Percentiles rank a stretch among this genome's conserved stretches.
Evolutionary conservation across 805 yeast genomes (phyloP).

Genomic region (Saitoella complicata): DNA sequence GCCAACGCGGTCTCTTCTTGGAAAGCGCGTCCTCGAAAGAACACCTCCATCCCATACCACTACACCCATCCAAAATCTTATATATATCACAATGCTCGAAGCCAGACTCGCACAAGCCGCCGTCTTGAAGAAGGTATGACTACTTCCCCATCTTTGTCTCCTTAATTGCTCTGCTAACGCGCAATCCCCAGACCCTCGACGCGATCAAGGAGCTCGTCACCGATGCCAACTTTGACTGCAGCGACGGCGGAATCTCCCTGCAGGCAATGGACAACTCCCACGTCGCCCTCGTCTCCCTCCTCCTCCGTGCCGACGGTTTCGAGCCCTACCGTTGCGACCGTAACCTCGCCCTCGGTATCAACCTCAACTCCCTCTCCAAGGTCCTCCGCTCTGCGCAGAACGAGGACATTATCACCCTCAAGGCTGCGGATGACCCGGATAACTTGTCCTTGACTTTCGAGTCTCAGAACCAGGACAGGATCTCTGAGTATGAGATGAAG

Average conservation of each 20-base stretch:
- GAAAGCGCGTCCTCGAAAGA: no score
- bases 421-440: constrained; percentile 82
- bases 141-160: constrained; percentile 8
- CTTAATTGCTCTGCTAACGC: constrained; percentile 1
- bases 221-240: constrained; percentile 90
- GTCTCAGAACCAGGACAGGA: constrained; percentile 78
- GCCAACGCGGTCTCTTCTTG: no score
- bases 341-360: constrained; percentile 80
- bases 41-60: no score
- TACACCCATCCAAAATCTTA: no score
- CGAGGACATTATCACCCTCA: constrained; percentile 70
- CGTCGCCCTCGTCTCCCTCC: constrained; percentile 75
- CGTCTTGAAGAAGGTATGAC: constrained; percentile 54
- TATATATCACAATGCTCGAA: constrained; percentile 65
- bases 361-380: constrained; percentile 72
- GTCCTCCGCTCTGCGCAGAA: constrained; percentile 83
- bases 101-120: constrained; percentile 91
- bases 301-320: constrained; percentile 79
- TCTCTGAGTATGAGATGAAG: constrained; percentile 79
- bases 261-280: constrained; percentile 98
- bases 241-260: constrained; percentile 85
- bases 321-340: constrained; percentile 90
- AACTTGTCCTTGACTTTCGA: constrained; percentile 68
- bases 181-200: constrained; percentile 45
- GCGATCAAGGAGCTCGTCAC: constrained; percentile 89